Evolutionary conservation across 208 protist species (phyloP).

Genomic region (Crithidia mellificae): DNA sequence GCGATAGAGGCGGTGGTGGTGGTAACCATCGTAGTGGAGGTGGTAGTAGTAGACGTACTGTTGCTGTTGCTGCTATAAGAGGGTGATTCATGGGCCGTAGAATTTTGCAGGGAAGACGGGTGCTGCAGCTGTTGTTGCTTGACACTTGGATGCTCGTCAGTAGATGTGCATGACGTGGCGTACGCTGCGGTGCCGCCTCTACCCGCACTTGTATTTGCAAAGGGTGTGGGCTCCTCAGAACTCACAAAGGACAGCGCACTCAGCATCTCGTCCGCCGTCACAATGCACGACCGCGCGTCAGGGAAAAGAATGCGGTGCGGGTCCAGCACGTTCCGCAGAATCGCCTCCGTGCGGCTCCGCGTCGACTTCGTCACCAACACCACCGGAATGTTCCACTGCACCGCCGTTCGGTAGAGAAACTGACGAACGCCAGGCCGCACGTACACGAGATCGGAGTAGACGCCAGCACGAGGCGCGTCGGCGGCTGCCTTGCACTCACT

Average conservation of each 20-base stretch:
- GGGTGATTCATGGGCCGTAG: too few species aligned
- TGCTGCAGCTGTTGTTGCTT: too few species aligned
- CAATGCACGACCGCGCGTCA: constrained; percentile 10
- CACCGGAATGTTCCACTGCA: constrained; percentile 78
- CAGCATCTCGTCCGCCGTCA: constrained; percentile 39
- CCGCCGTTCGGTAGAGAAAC: constrained; percentile 47
- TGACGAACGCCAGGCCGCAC: constrained; percentile 63
- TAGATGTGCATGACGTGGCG: too few species aligned
- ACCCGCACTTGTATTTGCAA: too few species aligned
- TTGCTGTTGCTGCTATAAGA: not conserved
- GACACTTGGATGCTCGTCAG: too few species aligned
- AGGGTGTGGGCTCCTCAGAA: too few species aligned
- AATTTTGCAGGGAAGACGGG: too few species aligned
- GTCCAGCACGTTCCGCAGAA: constrained; percentile 65
- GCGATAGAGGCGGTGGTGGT: not conserved
- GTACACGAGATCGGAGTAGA: constrained; percentile 57
- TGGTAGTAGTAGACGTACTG: not conserved
- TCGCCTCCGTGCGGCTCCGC: constrained; percentile 55
- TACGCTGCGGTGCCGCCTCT: too few species aligned
- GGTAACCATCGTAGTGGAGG: not conserved
- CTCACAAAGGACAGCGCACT: not conserved
- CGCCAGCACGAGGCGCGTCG: not conserved
- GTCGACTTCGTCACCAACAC: constrained; percentile 79
- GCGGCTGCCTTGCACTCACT: not conserved
- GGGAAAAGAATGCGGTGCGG: constrained; percentile 58